Evolutionary conservation across 768 basidiomycete genomes (phyloP).

Genomic region (Mycena kentingensis): DNA sequence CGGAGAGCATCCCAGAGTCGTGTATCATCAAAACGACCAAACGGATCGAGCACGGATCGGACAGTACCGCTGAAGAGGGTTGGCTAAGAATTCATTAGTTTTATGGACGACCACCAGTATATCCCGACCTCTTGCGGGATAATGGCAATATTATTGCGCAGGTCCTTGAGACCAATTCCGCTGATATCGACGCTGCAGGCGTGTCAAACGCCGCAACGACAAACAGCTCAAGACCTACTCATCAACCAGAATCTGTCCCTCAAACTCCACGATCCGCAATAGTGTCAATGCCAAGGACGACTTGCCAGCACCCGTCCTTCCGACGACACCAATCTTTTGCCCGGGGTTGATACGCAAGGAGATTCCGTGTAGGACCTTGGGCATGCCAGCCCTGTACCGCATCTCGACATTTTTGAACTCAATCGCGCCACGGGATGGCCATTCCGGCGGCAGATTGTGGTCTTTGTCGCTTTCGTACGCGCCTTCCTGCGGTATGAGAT

Average conservation of each 20-base stretch:
- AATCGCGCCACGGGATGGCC: slow-evolving; percentile 66
- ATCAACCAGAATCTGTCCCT: slow-evolving; percentile 66
- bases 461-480: slow-evolving; percentile 56
- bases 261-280: slow-evolving; percentile 69
- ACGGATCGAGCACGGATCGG: slow-evolving; percentile 61
- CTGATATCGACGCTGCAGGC: slow-evolving; percentile 60
- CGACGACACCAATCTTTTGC: slow-evolving; percentile 81
- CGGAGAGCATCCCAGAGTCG: slow-evolving; percentile 74
- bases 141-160: slow-evolving; percentile 61
- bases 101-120: neutral
- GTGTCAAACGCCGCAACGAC: neutral
- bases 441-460: slow-evolving; percentile 54
- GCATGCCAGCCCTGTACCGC: slow-evolving; percentile 71
- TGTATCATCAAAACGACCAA: slow-evolving; percentile 62
- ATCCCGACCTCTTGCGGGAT: slow-evolving; percentile 66
- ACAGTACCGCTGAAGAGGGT: slow-evolving; percentile 62
- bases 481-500: slow-evolving; percentile 63
- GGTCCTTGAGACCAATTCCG: slow-evolving; percentile 63
- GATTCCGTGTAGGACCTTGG: slow-evolving; percentile 68
- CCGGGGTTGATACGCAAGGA: slow-evolving; percentile 60
- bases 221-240: slow-evolving; percentile 40
- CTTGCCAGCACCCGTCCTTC: slow-evolving; percentile 57
- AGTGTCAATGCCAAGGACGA: slow-evolving; percentile 66
- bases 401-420: slow-evolving; percentile 61
- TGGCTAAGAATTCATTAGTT: slow-evolving; percentile 39